Conservation (phyloP, 2,329 filamentous ascomycete species). For the Neonectria ditissima region DNA sequence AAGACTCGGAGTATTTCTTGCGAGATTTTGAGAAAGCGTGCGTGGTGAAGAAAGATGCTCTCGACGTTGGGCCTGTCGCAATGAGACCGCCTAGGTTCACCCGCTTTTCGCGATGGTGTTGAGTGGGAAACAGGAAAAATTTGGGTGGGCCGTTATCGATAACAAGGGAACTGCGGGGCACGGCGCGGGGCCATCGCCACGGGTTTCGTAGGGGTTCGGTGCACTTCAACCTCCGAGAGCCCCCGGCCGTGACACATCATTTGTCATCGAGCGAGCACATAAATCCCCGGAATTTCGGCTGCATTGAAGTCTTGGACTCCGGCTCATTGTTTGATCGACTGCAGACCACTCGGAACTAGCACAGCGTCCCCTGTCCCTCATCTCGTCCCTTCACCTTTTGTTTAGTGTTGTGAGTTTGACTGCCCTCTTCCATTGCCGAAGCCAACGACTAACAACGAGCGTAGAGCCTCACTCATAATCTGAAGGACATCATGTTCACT, state of each 20-base stretch:
- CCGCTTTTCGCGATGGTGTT: slow-evolving; percentile 37
- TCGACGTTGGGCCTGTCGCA: slow-evolving; percentile 8
- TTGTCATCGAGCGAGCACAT: slow-evolving; percentile 38
- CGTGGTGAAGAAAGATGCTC: not conserved
- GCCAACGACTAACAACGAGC: not conserved
- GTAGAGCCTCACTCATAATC: not conserved
- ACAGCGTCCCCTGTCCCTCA: not conserved
- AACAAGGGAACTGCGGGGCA: slow-evolving; percentile 44
- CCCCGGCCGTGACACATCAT: slow-evolving; percentile 33
- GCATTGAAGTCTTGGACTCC: not conserved
- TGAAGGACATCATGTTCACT: slow-evolving; percentile 84
- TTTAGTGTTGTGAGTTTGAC: not conserved
- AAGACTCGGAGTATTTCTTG: not conserved
- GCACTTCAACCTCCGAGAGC: slow-evolving; percentile 15
- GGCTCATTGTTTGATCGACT: not conserved
- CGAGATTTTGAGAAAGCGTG: not conserved
- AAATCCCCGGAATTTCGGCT: not conserved
- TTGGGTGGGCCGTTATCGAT: slow-evolving; percentile 49
- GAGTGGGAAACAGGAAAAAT: slow-evolving; percentile 46
- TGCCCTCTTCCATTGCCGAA: not conserved
- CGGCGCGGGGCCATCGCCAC: slow-evolving; percentile 34
- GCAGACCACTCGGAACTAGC: not conserved
- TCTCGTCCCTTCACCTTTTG: too few species aligned
- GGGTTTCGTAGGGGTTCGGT: slow-evolving; percentile 15
- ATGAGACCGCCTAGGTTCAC: slow-evolving; percentile 17